phyloP scores from a whole-genome alignment of 106 monocot species.

The Apostasia shenzhenica region DNA sequence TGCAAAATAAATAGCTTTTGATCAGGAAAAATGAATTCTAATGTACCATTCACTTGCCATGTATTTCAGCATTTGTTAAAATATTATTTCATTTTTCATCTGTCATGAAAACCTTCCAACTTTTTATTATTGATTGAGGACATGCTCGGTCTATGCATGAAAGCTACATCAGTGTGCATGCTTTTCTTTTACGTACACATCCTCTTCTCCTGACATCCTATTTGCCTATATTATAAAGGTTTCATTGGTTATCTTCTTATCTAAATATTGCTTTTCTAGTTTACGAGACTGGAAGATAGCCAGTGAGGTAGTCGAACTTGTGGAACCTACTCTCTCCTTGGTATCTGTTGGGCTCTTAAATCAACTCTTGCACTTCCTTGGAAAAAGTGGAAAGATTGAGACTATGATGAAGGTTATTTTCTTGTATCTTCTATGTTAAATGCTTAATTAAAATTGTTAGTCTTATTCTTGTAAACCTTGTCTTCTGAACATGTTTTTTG shows the following conservation, averaged over 20 bases:
- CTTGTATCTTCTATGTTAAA: not conserved
- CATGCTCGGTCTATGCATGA: too few species aligned
- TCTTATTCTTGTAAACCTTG: not conserved
- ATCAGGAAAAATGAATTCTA: too few species aligned
- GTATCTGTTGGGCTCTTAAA: conserved; percentile 71
- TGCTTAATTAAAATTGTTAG: not conserved
- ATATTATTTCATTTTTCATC: too few species aligned
- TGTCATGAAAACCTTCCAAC: too few species aligned
- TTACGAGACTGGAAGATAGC: conserved; percentile 80
- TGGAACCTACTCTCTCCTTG: conserved; percentile 57
- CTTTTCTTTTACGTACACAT: not conserved
- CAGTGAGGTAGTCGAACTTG: conserved; percentile 46
- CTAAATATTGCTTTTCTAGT: conserved; percentile 22
- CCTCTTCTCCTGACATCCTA: not conserved
- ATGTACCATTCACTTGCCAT: too few species aligned
- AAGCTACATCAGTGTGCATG: not conserved
- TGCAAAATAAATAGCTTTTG: too few species aligned
- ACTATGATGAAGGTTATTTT: conserved; percentile 86
- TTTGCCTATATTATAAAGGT: not conserved
- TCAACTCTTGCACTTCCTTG: conserved; percentile 75
- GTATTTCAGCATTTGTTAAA: too few species aligned
- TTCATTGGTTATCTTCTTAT: conserved; percentile 2
- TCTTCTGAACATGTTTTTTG: not conserved
- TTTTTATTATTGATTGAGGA: too few species aligned
- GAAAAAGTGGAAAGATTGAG: conserved; percentile 84